phyloP scores from a whole-genome alignment of 2,329 filamentous ascomycete genomes.

The Fusarium cicatricum region DNA sequence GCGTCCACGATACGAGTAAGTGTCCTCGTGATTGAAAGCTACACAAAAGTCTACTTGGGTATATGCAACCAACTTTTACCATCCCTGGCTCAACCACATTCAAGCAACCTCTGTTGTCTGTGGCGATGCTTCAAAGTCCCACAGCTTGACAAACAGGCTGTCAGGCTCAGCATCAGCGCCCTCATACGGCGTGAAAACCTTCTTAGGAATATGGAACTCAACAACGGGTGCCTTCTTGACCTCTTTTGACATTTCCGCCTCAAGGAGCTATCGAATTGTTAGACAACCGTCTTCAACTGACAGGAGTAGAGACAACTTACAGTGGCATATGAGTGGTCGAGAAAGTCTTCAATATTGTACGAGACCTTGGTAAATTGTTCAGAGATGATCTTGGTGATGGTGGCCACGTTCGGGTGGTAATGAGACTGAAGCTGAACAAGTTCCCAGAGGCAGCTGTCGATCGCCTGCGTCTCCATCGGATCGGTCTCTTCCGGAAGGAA shows the following conservation, averaged over 20 bases:
- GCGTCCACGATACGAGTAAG: no score
- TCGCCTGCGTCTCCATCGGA: constrained; percentile 84
- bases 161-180: constrained; percentile 57
- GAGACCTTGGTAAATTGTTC: constrained; percentile 97
- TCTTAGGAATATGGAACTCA: constrained; percentile 93
- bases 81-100: background rate
- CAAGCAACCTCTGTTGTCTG: constrained; percentile 18
- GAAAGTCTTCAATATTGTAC: constrained; percentile 96
- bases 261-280: constrained; percentile 69
- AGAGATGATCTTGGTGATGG: constrained; percentile 89
- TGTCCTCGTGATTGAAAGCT: background rate
- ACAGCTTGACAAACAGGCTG: constrained; percentile 66
- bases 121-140: constrained; percentile 59
- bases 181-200: constrained; percentile 70
- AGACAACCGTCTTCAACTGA: background rate
- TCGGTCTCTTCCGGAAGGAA: constrained; percentile 80
- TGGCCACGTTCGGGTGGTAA: constrained; percentile 96
- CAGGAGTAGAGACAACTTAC: constrained; percentile 57
- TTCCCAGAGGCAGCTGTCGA: constrained; percentile 96
- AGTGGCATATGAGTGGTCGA: constrained; percentile 90
- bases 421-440: constrained; percentile 89
- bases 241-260: constrained; percentile 83
- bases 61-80: constrained; percentile 15
- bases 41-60: constrained; percentile 6
- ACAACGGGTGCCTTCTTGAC: constrained; percentile 88